Percentiles rank a stretch among this genome's conserved stretches.
Conservation (phyloP, 345 rosid species). For the Populus davidiana region DNA sequence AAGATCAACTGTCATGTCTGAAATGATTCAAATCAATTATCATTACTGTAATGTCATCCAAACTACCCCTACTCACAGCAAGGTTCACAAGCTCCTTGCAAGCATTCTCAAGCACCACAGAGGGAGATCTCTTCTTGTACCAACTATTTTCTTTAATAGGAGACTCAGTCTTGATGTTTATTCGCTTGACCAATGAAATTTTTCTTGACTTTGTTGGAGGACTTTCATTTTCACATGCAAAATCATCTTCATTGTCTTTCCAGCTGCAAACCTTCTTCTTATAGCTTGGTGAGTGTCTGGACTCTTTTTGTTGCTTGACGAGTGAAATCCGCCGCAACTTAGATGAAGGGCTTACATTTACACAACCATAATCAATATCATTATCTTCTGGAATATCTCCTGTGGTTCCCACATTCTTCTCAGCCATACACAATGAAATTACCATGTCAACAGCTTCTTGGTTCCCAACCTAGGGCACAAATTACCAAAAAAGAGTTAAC, state of each 20-base stretch:
- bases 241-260: slow-evolving; percentile 40
- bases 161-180: slow-evolving; percentile 35
- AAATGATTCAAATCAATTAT: slow-evolving; percentile 57
- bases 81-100: slow-evolving; percentile 67
- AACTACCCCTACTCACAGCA: slow-evolving; percentile 59
- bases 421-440: slow-evolving; percentile 23
- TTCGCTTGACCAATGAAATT: slow-evolving; percentile 43
- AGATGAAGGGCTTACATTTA: slow-evolving; percentile 64
- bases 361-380: slow-evolving; percentile 36
- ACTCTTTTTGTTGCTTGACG: slow-evolving; percentile 40
- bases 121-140: slow-evolving; percentile 27
- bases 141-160: slow-evolving; percentile 38
- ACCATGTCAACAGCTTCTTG: slow-evolving; percentile 72
- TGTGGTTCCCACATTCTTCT: slow-evolving; percentile 27
- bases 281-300: slow-evolving; percentile 34
- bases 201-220: slow-evolving; percentile 56
- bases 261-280: slow-evolving; percentile 17
- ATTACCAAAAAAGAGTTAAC: slow-evolving; percentile 5
- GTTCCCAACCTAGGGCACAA: slow-evolving; percentile 46
- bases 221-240: slow-evolving; percentile 40
- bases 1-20: slow-evolving; percentile 29
- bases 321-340: slow-evolving; percentile 57
- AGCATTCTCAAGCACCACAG: slow-evolving; percentile 44
- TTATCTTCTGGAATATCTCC: slow-evolving; percentile 21
- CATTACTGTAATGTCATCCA: slow-evolving; percentile 78